Evolutionary conservation across 164 flowering plant species (phyloP).

Genomic region (Malania oleifera): DNA sequence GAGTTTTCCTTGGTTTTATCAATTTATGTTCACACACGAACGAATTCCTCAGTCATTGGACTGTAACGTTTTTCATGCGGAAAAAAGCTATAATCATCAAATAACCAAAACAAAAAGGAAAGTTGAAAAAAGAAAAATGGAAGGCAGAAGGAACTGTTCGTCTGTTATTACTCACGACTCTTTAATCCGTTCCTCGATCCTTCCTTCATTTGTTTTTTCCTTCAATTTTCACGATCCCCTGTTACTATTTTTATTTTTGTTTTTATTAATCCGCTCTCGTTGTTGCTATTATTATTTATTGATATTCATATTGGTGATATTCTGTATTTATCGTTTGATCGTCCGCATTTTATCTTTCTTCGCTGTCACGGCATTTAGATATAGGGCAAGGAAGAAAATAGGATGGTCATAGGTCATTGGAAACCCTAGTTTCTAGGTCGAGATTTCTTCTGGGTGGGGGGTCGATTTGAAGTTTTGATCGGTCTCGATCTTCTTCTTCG

Average conservation of each 20-base stretch:
- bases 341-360: neutral
- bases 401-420: neutral
- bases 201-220: neutral
- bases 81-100: too few species aligned
- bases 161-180: constrained; percentile 10
- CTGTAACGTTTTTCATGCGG: too few species aligned
- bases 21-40: too few species aligned
- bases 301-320: too few species aligned
- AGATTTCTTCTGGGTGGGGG: neutral
- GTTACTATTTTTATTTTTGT: constrained; percentile 2
- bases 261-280: neutral
- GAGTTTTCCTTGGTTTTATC: too few species aligned
- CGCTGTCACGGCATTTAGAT: neutral
- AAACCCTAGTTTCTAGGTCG: constrained; percentile 1
- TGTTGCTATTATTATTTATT: neutral
- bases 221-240: neutral
- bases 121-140: too few species aligned
- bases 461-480: constrained; percentile 2
- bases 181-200: constrained; percentile 4
- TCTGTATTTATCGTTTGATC: neutral
- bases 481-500: constrained; percentile 2
- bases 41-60: too few species aligned
- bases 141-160: constrained; percentile 11
- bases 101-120: too few species aligned
- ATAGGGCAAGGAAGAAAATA: neutral